These are phyloP conservation scores for Cytauxzoon felis DNA, from an alignment of 169 alveolate species.

Conservation along the genomic window DNA sequence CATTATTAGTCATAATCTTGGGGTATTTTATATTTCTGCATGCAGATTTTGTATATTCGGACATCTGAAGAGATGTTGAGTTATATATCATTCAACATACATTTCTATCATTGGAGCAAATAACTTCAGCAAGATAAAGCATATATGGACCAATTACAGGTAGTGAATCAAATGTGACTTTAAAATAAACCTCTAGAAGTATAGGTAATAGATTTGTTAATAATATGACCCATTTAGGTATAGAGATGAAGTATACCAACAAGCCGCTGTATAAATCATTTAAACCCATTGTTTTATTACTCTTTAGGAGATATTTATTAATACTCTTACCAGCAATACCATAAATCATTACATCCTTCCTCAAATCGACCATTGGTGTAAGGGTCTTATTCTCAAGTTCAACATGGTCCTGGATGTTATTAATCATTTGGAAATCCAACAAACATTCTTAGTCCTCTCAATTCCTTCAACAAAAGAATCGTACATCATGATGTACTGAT, in stretches of 20 bases:
- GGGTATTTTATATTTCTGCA: no score
- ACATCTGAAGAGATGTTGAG: no score
- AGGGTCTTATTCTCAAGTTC: neutral
- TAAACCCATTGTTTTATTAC: neutral
- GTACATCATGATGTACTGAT: conserved; percentile 17
- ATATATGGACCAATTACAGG: conserved; percentile 31
- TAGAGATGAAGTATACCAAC: neutral
- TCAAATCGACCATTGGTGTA: conserved; percentile 25
- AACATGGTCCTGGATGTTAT: conserved; percentile 19
- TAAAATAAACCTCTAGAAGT: conserved; percentile 1
- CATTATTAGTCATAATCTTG: no score
- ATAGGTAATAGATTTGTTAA: conserved; percentile 13
- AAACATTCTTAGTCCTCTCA: no score
- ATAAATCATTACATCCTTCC: neutral
- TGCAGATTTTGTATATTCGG: no score
- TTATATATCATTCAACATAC: no score
- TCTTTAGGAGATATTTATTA: conserved; percentile 11
- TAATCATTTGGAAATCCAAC: no score
- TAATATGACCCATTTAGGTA: conserved; percentile 6
- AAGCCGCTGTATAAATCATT: neutral
- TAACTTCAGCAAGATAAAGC: conserved; percentile 20
- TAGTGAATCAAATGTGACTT: conserved; percentile 16
- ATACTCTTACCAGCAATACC: conserved; percentile 27
- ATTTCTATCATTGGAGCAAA: conserved; percentile 16
- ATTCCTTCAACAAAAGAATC: no score